Percentiles rank a stretch among this genome's conserved stretches.
phyloP scores from a whole-genome alignment of 208 protist genomes.

The Acanthamoeba polyphaga region DNA sequence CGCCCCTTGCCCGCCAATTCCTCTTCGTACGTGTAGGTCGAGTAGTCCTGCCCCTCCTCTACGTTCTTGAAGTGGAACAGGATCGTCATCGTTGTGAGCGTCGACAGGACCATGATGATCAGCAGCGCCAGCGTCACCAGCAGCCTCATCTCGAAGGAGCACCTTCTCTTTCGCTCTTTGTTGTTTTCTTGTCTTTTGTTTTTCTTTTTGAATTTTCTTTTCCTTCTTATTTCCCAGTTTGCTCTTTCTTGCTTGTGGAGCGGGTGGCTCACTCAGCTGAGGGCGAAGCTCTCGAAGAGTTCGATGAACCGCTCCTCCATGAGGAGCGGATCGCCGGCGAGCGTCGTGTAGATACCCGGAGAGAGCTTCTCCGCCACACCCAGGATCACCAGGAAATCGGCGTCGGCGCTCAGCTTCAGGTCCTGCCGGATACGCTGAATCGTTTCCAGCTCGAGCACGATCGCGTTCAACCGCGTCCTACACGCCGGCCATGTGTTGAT shows the following conservation, averaged over 20 bases:
- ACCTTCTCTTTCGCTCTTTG: not conserved
- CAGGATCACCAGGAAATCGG: conserved; percentile 64
- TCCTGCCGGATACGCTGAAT: conserved; percentile 59
- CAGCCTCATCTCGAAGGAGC: not conserved
- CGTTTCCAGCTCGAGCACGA: not conserved
- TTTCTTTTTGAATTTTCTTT: not conserved
- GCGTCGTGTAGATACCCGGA: conserved; percentile 28
- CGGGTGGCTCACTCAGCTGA: not conserved
- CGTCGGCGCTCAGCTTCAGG: conserved; percentile 60
- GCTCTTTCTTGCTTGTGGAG: no score
- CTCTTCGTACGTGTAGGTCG: conserved; percentile 8
- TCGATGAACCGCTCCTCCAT: conserved; percentile 75
- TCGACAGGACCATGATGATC: conserved; percentile 11
- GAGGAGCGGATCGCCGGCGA: conserved; percentile 64
- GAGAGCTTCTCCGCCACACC: conserved; percentile 77
- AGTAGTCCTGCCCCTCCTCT: not conserved
- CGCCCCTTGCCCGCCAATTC: not conserved
- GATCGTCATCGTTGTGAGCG: not conserved
- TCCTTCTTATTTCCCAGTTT: not conserved
- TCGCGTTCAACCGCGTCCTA: conserved; percentile 10
- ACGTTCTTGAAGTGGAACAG: conserved; percentile 34
- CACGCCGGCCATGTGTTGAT: not conserved
- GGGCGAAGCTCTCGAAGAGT: conserved; percentile 74
- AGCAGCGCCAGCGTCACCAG: not conserved
- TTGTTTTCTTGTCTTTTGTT: not conserved